Percentiles rank a stretch among this genome's conserved stretches.
Conservation (phyloP, 2,329 filamentous ascomycete species). For the Calonectria honghensis region DNA sequence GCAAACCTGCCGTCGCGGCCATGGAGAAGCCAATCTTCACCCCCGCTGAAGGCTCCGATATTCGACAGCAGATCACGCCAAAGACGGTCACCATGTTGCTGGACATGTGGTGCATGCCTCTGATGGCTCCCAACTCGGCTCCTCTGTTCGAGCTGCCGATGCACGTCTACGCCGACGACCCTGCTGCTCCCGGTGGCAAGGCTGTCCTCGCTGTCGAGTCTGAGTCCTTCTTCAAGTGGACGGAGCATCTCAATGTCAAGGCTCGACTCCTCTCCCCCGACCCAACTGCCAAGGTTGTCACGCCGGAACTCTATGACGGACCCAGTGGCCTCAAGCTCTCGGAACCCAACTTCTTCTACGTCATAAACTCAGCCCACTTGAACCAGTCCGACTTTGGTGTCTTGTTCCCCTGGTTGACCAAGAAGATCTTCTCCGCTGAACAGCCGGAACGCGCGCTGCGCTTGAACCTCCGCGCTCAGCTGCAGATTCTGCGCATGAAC, state of each 20-base stretch:
- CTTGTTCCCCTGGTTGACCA: constrained; percentile 83
- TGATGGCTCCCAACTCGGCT: constrained; percentile 77
- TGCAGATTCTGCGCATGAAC: constrained; percentile 74
- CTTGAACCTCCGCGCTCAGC: constrained; percentile 74
- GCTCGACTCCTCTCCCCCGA: constrained; percentile 78
- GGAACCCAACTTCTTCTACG: constrained; percentile 84
- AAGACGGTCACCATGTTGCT: constrained; percentile 80
- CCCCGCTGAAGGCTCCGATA: constrained; percentile 72
- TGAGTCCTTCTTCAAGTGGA: constrained; percentile 87
- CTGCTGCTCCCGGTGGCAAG: constrained; percentile 71
- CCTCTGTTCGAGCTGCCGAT: constrained; percentile 84
- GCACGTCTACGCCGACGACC: constrained; percentile 76
- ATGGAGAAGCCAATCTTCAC: constrained; percentile 77
- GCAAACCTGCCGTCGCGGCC: constrained; percentile 64
- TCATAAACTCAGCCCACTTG: constrained; percentile 83
- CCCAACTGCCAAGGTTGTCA: constrained; percentile 66
- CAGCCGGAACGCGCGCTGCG: constrained; percentile 76
- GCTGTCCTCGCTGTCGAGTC: constrained; percentile 83
- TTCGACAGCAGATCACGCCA: constrained; percentile 81
- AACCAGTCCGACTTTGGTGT: constrained; percentile 90
- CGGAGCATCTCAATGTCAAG: constrained; percentile 80
- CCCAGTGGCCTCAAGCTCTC: constrained; percentile 65
- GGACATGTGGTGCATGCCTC: constrained; percentile 87
- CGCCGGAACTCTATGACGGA: constrained; percentile 64
- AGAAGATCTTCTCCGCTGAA: constrained; percentile 73